These are phyloP conservation scores for Euphrasia confusa DNA, from an alignment of 257 asterid species.

Conservation along the genomic window DNA sequence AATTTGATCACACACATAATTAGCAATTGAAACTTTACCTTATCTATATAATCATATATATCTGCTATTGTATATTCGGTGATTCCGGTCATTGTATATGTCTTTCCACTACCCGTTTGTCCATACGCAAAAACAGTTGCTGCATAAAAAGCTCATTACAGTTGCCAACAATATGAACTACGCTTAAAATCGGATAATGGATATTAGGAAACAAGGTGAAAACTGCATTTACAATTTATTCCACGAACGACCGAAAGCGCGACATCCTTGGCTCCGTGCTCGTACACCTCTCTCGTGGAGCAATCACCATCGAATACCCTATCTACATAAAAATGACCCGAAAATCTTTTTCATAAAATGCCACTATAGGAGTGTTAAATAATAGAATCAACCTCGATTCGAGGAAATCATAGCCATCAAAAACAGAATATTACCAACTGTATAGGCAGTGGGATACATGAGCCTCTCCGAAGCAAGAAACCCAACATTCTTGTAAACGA, in stretches of 20 bases:
- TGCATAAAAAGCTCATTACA: slow-evolving; percentile 29
- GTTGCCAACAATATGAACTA: neutral
- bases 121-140: slow-evolving; percentile 90
- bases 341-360: neutral
- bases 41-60: slow-evolving; percentile 57
- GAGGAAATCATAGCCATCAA: neutral
- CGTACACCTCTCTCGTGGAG: slow-evolving; percentile 76
- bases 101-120: slow-evolving; percentile 90
- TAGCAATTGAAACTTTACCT: slow-evolving; percentile 34
- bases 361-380: neutral
- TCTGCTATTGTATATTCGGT: slow-evolving; percentile 75
- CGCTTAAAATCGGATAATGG: neutral
- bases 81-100: slow-evolving; percentile 86
- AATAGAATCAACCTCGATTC: neutral
- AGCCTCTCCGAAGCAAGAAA: slow-evolving; percentile 49
- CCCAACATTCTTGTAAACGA: slow-evolving; percentile 61
- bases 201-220: neutral
- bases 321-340: slow-evolving; percentile 35
- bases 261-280: slow-evolving; percentile 75
- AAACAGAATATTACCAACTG: slow-evolving; percentile 53
- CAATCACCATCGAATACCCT: slow-evolving; percentile 65
- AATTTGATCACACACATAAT: neutral
- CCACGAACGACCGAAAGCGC: slow-evolving; percentile 78
- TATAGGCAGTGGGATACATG: slow-evolving; percentile 59
- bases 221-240: slow-evolving; percentile 55